A percentile compares a stretch with the other conserved stretches of the same genome.
These are phyloP conservation scores for Talaromyces sp. DNA, from an alignment of 2,329 filamentous ascomycete genomes.

Conservation along the genomic window DNA sequence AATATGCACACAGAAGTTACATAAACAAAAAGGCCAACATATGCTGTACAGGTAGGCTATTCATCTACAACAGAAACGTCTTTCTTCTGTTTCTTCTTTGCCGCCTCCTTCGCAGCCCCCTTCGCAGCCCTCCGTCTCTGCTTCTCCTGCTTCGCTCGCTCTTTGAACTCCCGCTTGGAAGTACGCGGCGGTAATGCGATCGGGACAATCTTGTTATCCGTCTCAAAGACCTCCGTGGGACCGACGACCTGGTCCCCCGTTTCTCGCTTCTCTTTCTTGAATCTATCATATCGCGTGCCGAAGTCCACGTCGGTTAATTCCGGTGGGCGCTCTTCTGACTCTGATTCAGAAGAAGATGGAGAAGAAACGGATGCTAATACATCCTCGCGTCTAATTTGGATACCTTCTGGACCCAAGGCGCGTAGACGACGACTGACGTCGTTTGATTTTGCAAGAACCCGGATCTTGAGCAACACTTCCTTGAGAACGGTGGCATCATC, in stretches of 20 bases:
- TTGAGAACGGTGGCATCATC: conserved; percentile 43
- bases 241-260: not conserved
- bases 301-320: too few species aligned
- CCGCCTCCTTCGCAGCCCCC: too few species aligned
- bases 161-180: not conserved
- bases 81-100: not conserved
- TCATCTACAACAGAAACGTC: too few species aligned
- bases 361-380: not conserved
- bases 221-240: not conserved
- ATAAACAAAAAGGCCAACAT: too few species aligned
- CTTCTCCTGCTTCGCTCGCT: not conserved
- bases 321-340: not conserved
- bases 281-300: too few species aligned
- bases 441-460: conserved; percentile 45
- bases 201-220: not conserved
- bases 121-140: too few species aligned
- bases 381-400: conserved; percentile 7
- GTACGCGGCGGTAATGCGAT: not conserved
- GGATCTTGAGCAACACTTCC: conserved; percentile 50
- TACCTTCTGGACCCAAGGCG: conserved; percentile 27
- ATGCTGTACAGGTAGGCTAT: too few species aligned
- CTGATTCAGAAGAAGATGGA: not conserved
- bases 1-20: too few species aligned
- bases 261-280: not conserved
- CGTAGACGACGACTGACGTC: conserved; percentile 44